Evolutionary conservation across 768 basidiomycete genomes (phyloP).

Genomic region (Sistotremastrum niveocremeum): DNA sequence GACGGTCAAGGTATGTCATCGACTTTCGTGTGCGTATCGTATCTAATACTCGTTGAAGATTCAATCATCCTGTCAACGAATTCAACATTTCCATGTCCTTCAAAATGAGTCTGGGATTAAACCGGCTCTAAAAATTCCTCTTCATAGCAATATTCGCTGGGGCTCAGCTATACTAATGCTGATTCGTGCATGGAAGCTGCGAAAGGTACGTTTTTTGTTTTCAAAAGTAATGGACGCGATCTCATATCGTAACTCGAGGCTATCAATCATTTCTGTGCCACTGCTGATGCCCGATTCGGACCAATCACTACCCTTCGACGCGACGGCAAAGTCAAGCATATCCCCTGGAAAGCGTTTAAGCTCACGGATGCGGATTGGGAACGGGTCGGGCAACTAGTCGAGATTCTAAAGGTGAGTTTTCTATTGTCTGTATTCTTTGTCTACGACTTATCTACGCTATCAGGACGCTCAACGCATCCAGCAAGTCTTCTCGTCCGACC

Average conservation of each 20-base stretch:
- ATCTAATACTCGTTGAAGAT: constrained; percentile 13
- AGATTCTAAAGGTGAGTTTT: constrained; percentile 10
- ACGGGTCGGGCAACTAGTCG: constrained; percentile 3
- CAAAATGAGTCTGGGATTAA: constrained; percentile 9
- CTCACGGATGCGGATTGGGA: constrained; percentile 13
- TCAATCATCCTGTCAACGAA: constrained; percentile 13
- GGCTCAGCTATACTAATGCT: constrained; percentile 15
- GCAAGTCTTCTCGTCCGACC: constrained; percentile 15
- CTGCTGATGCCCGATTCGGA: constrained; percentile 16
- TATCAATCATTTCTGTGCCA: constrained; percentile 10
- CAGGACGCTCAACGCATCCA: constrained; percentile 16
- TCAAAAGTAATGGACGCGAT: too few species aligned
- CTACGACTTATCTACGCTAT: background rate
- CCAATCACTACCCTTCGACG: constrained; percentile 16
- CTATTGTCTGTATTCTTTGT: constrained; percentile 1
- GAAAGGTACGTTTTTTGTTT: constrained; percentile 7
- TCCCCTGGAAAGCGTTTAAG: constrained; percentile 16
- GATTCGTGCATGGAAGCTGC: constrained; percentile 7
- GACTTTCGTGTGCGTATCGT: background rate
- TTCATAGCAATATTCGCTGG: constrained; percentile 17
- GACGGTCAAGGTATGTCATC: constrained; percentile 17
- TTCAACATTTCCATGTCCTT: constrained; percentile 12
- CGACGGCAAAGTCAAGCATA: constrained; percentile 12
- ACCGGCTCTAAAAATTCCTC: constrained; percentile 10
- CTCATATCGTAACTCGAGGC: too few species aligned